A percentile compares a stretch with the other conserved stretches of the same genome.
Conservation (phyloP, 192 early-diverging fungal species). For the Funneliformis mosseae region DNA sequence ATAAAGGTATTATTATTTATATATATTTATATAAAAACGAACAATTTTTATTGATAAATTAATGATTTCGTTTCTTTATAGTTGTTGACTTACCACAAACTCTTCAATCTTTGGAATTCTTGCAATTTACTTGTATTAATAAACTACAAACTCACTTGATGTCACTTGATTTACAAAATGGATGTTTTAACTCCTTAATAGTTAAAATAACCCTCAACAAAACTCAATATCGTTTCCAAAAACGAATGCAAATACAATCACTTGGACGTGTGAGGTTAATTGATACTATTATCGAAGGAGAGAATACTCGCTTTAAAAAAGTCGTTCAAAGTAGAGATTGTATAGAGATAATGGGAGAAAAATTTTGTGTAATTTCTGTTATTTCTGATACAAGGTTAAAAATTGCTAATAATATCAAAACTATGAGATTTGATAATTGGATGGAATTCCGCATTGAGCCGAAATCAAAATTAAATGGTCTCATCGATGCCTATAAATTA, state of each 20-base stretch:
- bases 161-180: slow-evolving; percentile 2
- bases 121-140: background rate
- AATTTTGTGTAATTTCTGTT: background rate
- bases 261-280: background rate
- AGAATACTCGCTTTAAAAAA: background rate
- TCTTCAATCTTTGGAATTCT: background rate
- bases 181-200: background rate
- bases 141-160: background rate
- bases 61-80: background rate
- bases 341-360: slow-evolving; percentile 21
- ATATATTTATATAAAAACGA: no score
- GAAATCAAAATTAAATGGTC: background rate
- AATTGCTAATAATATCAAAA: background rate
- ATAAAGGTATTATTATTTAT: background rate
- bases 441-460: slow-evolving; percentile 1
- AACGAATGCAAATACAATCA: background rate
- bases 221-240: slow-evolving; percentile 8
- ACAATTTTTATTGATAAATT: background rate
- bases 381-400: slow-evolving; percentile 16
- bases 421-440: background rate
- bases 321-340: slow-evolving; percentile 3
- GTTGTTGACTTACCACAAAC: background rate
- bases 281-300: background rate
- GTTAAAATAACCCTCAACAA: slow-evolving; percentile 10
- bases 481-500: slow-evolving; percentile 14